A percentile compares a stretch with the other conserved stretches of the same genome.
phyloP scores from a whole-genome alignment of 768 basidiomycete species.

The Amanita pallidorosea region DNA sequence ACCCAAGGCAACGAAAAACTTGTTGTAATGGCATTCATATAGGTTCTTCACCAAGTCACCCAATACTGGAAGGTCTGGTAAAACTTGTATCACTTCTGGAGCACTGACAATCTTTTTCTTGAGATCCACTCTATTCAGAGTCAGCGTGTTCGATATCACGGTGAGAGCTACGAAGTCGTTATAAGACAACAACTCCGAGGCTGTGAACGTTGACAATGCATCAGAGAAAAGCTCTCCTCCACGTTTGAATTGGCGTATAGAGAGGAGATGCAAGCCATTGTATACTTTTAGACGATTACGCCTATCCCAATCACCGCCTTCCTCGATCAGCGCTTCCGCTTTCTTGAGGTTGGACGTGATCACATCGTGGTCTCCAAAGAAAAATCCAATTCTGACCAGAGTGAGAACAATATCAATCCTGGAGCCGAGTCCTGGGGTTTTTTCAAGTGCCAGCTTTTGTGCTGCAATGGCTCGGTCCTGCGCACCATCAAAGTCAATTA shows the following conservation, averaged over 20 bases:
- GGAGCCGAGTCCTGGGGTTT: constrained; percentile 87
- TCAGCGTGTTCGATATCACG: constrained; percentile 69
- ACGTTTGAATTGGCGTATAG: constrained; percentile 85
- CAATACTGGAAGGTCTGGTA: constrained; percentile 76
- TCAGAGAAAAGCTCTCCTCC: constrained; percentile 84
- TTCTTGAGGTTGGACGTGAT: constrained; percentile 63
- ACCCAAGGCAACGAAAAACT: constrained; percentile 89
- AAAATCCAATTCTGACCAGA: constrained; percentile 82
- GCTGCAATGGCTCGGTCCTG: constrained; percentile 79
- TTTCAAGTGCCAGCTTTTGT: constrained; percentile 75
- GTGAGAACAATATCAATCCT: constrained; percentile 89
- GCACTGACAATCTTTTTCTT: constrained; percentile 89
- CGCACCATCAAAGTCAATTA: background rate
- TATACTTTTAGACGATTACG: constrained; percentile 97
- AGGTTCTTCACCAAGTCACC: constrained; percentile 78
- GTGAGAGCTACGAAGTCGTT: constrained; percentile 85
- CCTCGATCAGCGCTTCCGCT: constrained; percentile 85
- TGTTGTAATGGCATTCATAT: constrained; percentile 90
- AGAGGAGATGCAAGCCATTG: constrained; percentile 72
- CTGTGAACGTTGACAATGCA: constrained; percentile 89
- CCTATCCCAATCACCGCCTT: constrained; percentile 97
- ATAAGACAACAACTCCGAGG: constrained; percentile 79
- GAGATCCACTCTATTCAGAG: constrained; percentile 71
- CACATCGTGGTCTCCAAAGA: constrained; percentile 71
- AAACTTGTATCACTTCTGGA: constrained; percentile 78